Evolutionary conservation across 2,329 filamentous ascomycete species (phyloP).

Genomic region (Microsporum audouinii): DNA sequence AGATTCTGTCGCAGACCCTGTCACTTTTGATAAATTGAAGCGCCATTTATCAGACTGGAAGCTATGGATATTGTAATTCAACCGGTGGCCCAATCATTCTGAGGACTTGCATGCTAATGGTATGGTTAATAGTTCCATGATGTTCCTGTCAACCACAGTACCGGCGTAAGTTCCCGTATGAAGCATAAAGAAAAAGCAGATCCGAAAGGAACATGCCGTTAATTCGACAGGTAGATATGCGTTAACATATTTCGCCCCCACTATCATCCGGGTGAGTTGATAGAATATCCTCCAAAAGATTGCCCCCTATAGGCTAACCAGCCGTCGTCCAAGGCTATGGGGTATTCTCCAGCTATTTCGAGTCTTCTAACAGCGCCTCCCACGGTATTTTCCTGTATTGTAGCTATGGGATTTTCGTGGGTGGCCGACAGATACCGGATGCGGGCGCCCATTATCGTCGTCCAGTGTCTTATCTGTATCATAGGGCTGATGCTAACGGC

Average conservation of each 20-base stretch:
- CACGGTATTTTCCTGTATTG: constrained; percentile 18
- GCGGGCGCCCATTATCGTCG: constrained; percentile 19
- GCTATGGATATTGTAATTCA: constrained; percentile 46
- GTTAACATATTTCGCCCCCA: constrained; percentile 9
- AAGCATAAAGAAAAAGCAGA: background rate
- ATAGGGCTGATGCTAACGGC: constrained; percentile 22
- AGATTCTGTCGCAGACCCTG: constrained; percentile 39
- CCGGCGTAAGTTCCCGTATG: constrained; percentile 6
- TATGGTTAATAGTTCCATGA: constrained; percentile 7
- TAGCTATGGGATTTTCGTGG: constrained; percentile 18
- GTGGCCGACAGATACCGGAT: constrained; percentile 21
- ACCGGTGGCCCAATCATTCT: constrained; percentile 11
- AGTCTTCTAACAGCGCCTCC: constrained; percentile 24
- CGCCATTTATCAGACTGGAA: constrained; percentile 42
- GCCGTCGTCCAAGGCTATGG: constrained; percentile 19
- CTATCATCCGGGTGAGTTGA: constrained; percentile 14
- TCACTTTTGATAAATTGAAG: constrained; percentile 41
- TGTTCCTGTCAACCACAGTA: constrained; percentile 10
- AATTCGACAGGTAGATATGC: constrained; percentile 6
- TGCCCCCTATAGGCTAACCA: background rate
- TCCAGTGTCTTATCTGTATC: constrained; percentile 19
- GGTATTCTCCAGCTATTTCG: constrained; percentile 18
- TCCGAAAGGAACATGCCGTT: background rate
- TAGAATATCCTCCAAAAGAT: background rate
- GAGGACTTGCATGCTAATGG: constrained; percentile 8